Conservation (phyloP, 371 early-diverging fungal genomes). For the Synchytrium microbalum region DNA sequence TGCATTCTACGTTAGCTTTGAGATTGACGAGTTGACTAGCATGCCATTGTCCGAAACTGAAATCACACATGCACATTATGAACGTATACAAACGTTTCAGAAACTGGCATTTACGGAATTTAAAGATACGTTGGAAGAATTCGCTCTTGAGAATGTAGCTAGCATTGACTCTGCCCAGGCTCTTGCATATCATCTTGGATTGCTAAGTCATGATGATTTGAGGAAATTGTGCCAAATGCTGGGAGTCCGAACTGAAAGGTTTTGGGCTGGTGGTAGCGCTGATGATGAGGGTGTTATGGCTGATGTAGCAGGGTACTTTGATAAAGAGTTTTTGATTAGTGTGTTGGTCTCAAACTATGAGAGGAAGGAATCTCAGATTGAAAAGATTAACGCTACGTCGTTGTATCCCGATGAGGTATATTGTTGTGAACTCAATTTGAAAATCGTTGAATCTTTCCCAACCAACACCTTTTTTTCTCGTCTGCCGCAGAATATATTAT, state of each 20-base stretch:
- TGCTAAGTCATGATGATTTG: conserved; percentile 41
- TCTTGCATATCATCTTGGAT: conserved; percentile 49
- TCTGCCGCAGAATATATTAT: conserved; percentile 24
- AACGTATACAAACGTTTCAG: conserved; percentile 58
- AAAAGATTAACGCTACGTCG: conserved; percentile 58
- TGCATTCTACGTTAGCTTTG: conserved; percentile 62
- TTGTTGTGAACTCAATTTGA: conserved; percentile 2
- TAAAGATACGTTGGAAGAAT: conserved; percentile 54
- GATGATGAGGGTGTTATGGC: not conserved
- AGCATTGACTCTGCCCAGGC: conserved; percentile 50
- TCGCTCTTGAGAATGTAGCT: conserved; percentile 66
- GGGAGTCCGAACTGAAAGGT: conserved; percentile 44
- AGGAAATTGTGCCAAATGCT: conserved; percentile 46
- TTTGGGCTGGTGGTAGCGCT: not conserved
- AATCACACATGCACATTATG: conserved; percentile 53
- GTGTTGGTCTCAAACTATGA: conserved; percentile 51
- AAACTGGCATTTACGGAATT: conserved; percentile 59
- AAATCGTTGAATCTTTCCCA: not conserved
- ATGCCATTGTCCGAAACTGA: conserved; percentile 57
- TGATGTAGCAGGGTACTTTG: conserved; percentile 3
- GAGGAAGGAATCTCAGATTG: conserved; percentile 56
- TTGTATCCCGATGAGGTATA: conserved; percentile 75
- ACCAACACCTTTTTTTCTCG: too few relatives aligned
- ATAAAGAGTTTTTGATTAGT: conserved; percentile 31
- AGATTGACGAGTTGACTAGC: conserved; percentile 79